Conservation (phyloP, 2,329 filamentous ascomycete genomes). For the Dissoconium aciculare region DNA sequence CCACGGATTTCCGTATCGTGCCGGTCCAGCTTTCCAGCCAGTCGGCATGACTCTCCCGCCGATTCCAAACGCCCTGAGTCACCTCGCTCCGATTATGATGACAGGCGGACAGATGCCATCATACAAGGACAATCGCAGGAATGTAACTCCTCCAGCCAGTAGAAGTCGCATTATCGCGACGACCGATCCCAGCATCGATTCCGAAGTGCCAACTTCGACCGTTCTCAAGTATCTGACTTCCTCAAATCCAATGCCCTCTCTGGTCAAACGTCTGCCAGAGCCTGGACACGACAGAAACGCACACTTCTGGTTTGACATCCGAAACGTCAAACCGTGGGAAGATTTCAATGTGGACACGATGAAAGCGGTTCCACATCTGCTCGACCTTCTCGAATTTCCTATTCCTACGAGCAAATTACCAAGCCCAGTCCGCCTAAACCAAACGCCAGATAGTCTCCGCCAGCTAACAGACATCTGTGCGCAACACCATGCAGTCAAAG, state of each 20-base stretch:
- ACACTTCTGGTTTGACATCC: conserved; percentile 93
- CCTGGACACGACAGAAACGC: conserved; percentile 56
- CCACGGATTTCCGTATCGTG: conserved; percentile 63
- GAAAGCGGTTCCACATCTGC: conserved; percentile 55
- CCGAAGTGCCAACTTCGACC: conserved; percentile 42
- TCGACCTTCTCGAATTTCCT: conserved; percentile 49
- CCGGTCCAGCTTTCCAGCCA: conserved; percentile 24
- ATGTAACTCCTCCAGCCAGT: conserved; percentile 25
- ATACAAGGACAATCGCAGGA: conserved; percentile 18
- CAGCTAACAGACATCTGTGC: conserved; percentile 62
- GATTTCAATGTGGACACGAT: conserved; percentile 62
- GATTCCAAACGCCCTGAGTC: conserved; percentile 23
- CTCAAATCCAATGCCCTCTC: conserved; percentile 64
- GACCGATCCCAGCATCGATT: conserved; percentile 21
- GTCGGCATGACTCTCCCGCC: conserved; percentile 18
- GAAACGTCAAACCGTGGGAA: conserved; percentile 71
- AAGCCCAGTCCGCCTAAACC: conserved; percentile 41
- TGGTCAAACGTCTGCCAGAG: conserved; percentile 60
- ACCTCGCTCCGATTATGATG: conserved; percentile 22
- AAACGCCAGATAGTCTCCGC: conserved; percentile 53
- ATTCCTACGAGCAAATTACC: conserved; percentile 49
- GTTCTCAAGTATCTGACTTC: conserved; percentile 64
- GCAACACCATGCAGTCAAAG: conserved; percentile 66
- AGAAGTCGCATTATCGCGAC: conserved; percentile 30
- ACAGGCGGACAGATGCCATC: conserved; percentile 19